phyloP scores from a whole-genome alignment of 257 asterid species.

The Rubia yunnanensis region DNA sequence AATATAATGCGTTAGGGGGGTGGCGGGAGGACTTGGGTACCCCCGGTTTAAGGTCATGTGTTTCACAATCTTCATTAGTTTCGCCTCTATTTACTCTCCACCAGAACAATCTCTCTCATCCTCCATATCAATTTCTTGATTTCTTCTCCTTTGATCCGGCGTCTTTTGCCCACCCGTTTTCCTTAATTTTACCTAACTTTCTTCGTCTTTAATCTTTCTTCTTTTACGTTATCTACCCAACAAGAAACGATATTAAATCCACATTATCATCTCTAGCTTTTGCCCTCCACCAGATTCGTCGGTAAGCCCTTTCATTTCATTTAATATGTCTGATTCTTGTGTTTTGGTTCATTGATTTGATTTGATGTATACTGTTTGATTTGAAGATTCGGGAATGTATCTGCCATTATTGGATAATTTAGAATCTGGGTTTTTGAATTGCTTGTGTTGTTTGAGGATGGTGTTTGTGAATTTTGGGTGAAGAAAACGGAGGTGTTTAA shows the following conservation, averaged over 20 bases:
- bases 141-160: neutral
- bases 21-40: neutral
- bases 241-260: neutral
- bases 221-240: neutral
- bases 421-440: neutral
- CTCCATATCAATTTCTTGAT: neutral
- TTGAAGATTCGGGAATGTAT: neutral
- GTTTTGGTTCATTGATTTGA: neutral
- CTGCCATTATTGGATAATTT: neutral
- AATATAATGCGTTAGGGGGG: neutral
- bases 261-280: neutral
- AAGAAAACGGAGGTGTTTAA: neutral
- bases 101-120: neutral
- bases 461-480: neutral
- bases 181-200: neutral
- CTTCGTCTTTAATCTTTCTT: neutral
- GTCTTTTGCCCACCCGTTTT: neutral
- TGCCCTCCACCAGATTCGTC: conserved; percentile 1
- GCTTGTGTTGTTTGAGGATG: neutral
- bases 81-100: conserved; percentile 12
- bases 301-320: conserved; percentile 14
- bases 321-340: neutral
- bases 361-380: neutral
- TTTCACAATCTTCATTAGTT: neutral
- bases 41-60: neutral